A percentile compares a stretch with the other conserved stretches of the same genome.
Conservation (phyloP, 352 stramenopile species). For the Pythium aphanidermatum region DNA sequence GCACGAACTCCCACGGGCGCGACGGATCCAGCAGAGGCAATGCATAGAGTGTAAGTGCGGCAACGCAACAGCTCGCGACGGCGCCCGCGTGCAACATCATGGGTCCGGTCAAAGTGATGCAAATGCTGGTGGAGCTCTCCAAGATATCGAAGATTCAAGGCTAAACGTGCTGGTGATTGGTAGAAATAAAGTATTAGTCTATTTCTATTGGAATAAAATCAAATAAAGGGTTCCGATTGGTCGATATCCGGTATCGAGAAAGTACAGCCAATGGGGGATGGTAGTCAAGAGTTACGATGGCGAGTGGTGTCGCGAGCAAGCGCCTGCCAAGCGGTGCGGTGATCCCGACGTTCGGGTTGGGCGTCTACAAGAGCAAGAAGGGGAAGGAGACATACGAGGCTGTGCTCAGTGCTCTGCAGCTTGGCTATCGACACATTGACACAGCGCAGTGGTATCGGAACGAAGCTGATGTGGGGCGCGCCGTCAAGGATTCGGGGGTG, state of each 20-base stretch:
- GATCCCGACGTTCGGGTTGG: constrained; percentile 37
- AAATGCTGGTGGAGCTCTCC: neutral
- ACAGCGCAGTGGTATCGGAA: constrained; percentile 81
- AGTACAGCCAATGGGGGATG: too few species aligned
- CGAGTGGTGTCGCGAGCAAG: constrained; percentile 9
- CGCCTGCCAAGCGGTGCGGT: constrained; percentile 28
- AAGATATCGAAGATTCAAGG: constrained; percentile 22
- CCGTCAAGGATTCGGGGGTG: constrained; percentile 55
- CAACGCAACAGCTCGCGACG: constrained; percentile 1
- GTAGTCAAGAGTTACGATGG: neutral
- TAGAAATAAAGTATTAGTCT: too few species aligned
- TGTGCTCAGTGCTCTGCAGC: constrained; percentile 39
- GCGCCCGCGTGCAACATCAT: neutral
- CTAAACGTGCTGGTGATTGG: too few species aligned
- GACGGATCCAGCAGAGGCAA: constrained; percentile 16
- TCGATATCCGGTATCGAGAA: neutral
- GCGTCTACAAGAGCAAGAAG: constrained; percentile 33
- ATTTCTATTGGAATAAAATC: too few species aligned
- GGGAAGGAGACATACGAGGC: constrained; percentile 36
- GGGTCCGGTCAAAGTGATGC: neutral
- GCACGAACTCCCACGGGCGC: constrained; percentile 39
- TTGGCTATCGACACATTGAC: constrained; percentile 87
- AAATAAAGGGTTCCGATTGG: constrained; percentile 3
- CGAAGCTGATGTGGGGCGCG: constrained; percentile 71
- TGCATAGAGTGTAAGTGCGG: constrained; percentile 2